Evolutionary conservation across 345 rosid genomes (phyloP).

Genomic region (Syzygium jambos): DNA sequence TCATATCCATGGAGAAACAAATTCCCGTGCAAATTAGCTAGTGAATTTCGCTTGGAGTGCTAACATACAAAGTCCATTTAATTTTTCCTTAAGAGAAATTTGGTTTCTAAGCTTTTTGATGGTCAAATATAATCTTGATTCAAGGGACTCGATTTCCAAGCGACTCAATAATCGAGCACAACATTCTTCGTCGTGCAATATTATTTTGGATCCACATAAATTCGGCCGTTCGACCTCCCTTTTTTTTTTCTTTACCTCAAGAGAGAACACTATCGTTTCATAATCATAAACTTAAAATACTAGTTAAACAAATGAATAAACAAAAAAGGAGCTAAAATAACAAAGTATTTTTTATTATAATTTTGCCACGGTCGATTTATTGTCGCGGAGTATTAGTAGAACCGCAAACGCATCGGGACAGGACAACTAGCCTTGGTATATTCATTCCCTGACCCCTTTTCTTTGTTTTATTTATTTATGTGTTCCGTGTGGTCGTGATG

Average conservation of each 20-base stretch:
- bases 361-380: not conserved
- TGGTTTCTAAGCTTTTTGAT: not conserved
- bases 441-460: not conserved
- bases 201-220: not conserved
- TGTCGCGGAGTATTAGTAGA: not conserved
- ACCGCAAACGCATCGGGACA: not conserved
- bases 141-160: accelerated
- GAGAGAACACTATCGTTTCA: not conserved
- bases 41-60: accelerated
- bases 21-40: not conserved
- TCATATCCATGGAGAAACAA: not conserved
- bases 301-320: not conserved
- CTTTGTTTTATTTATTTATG: not conserved
- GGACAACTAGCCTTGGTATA: not conserved
- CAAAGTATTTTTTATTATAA: not conserved
- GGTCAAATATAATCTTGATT: not conserved
- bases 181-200: not conserved
- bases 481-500: not conserved
- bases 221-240: accelerated
- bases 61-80: accelerated
- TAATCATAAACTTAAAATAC: not conserved
- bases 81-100: not conserved
- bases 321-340: not conserved
- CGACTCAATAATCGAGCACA: not conserved
- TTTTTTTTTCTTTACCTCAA: not conserved